Base-by-base conservation (phyloP, 768 basidiomycete genomes). In the Tephrocybe sp. region DNA sequence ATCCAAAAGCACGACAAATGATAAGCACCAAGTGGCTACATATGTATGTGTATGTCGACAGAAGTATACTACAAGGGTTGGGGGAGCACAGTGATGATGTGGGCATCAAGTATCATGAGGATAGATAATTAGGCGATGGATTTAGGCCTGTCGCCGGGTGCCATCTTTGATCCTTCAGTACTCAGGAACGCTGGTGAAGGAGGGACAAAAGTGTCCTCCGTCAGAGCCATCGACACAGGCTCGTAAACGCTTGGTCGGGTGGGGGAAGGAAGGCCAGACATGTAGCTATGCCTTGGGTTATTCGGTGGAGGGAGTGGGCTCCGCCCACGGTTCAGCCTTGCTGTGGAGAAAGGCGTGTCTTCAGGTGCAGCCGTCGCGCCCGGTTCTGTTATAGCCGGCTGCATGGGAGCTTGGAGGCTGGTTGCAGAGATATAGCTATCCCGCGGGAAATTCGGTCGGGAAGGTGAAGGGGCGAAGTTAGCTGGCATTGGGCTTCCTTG, bases 221-320 rank as follows among this genome's bases (percentile, higher is more conserved):
- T 78, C 46, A 79, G 57, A 14, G 79, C 79, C 78, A 84, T 82
- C 20, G 88, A 88, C 47, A 90, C 86, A 2, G 88, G 88, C 61
- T 88, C 73, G 63, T 90, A 90, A n/a, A 69, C 63, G 56, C 85
- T 84, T 1, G 55, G 51, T 18, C 68, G 60, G 45, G 53, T 45
- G 43, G 57, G 41, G 65, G 57, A 48, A 60, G 44, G 51, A 45
- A 52, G 55, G 12, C 48, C 56, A 50, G 47, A 36, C 20, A 72
- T 60, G 54, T 71, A 70, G 60, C 73, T 68, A 51, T 73, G 73
- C 54, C 70, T 62, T 28, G 71, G 66, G 51, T 74, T n/a, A n/a
- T n/a, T 78, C n/a, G 44, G n/a, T 69, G 81, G 68, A 32, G 80
- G 80, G 76, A 85, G 78, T 24, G 82, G 77, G 45, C 67, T 82